Conservation (phyloP, 208 protist genomes). For the Leishmania martiniquensis region DNA sequence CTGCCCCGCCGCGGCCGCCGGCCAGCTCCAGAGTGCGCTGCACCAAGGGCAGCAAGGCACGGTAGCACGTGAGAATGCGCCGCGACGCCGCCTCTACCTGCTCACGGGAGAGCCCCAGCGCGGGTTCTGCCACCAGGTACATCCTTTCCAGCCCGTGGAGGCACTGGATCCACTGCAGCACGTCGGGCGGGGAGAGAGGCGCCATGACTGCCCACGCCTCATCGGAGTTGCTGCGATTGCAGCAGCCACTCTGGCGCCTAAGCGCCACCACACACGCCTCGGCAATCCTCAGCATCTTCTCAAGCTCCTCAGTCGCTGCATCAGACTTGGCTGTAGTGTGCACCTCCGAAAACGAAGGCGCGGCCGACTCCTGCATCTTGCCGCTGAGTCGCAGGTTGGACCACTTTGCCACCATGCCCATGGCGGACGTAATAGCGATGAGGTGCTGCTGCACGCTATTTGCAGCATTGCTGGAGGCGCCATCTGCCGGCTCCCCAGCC, state of each 20-base stretch:
- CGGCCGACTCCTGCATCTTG: not conserved
- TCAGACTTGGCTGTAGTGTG: not conserved
- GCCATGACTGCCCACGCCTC: constrained; percentile 13
- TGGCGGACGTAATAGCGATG: constrained; percentile 58
- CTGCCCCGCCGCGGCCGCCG: not conserved
- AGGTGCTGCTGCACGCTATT: constrained; percentile 37
- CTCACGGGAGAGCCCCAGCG: not conserved
- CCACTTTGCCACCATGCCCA: constrained; percentile 57
- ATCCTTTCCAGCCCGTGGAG: constrained; percentile 34
- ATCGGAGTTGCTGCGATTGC: not conserved
- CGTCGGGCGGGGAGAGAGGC: constrained; percentile 22
- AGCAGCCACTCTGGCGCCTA: not conserved
- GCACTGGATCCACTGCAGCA: constrained; percentile 30
- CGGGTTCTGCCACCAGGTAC: not conserved
- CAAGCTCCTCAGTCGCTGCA: not conserved
- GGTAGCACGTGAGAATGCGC: constrained; percentile 23
- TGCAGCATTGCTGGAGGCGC: constrained; percentile 2
- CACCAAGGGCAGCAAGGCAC: constrained; percentile 22
- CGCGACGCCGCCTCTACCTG: constrained; percentile 6
- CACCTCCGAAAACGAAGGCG: not conserved
- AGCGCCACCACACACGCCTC: constrained; percentile 29
- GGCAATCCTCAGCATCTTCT: constrained; percentile 24
- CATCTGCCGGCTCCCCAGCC: not conserved
- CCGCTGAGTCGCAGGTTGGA: not conserved
- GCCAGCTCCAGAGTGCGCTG: constrained; percentile 6